Evolutionary conservation across 1,284 basidiomycete genomes (phyloP).

Genomic region (Apiotrichum gracile): DNA sequence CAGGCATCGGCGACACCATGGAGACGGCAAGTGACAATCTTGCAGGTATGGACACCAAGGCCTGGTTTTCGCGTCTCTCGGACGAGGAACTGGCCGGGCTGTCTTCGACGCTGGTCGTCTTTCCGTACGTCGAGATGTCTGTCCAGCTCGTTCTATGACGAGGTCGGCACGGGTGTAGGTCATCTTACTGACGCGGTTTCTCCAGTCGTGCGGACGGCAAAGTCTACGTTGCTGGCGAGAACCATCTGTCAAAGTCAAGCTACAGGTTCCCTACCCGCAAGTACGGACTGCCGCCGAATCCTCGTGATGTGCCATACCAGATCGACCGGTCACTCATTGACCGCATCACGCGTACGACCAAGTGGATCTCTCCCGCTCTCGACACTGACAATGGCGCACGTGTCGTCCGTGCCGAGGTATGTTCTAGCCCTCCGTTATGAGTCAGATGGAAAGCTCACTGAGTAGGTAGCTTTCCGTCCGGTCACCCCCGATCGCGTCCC

Average conservation of each 20-base stretch:
- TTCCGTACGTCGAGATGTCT: neutral
- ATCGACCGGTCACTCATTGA: neutral
- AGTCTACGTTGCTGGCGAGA: neutral
- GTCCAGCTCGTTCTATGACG: too few species aligned
- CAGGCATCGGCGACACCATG: neutral
- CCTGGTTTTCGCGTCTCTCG: neutral
- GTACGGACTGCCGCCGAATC: neutral
- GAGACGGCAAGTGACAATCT: neutral
- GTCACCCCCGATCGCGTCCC: neutral
- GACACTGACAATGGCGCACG: neutral
- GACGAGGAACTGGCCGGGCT: neutral
- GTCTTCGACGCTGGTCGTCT: neutral
- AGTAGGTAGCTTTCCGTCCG: neutral
- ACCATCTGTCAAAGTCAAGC: neutral
- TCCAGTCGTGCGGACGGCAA: neutral
- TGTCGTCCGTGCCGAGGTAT: neutral
- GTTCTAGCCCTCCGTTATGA: neutral
- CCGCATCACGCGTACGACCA: neutral
- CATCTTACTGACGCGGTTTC: neutral
- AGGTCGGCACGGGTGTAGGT: too few species aligned
- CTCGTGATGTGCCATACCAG: neutral
- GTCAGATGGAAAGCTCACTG: too few species aligned
- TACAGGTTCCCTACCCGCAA: neutral
- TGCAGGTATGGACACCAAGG: neutral
- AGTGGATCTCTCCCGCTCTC: neutral